Evolutionary conservation across 805 yeast species (phyloP).

Genomic region (Metschnikowia noctiluminum): DNA sequence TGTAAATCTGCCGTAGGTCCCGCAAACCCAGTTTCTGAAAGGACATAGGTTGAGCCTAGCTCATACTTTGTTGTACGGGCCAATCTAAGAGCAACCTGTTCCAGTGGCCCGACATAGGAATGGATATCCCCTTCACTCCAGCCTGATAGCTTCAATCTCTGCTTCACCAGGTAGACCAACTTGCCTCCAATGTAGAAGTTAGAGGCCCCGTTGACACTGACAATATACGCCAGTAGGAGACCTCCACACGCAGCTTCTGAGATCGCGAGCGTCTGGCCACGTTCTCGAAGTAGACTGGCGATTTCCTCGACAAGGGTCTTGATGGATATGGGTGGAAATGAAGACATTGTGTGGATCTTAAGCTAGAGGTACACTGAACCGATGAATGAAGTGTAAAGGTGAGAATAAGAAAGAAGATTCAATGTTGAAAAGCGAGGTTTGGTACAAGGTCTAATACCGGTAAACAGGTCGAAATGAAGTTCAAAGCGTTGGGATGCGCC

Average conservation of each 20-base stretch:
- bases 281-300: constrained; percentile 49
- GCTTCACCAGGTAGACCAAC: constrained; percentile 70
- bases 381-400: too few relatives aligned
- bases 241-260: constrained; percentile 94
- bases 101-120: constrained; percentile 78
- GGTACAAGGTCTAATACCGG: too few relatives aligned
- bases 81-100: constrained; percentile 65
- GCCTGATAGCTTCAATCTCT: constrained; percentile 71
- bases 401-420: too few relatives aligned
- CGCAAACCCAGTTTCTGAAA: constrained; percentile 86
- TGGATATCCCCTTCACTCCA: constrained; percentile 72
- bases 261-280: constrained; percentile 67
- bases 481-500: too few relatives aligned
- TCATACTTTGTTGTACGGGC: constrained; percentile 80
- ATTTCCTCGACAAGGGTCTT: constrained; percentile 51
- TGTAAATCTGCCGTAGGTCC: constrained; percentile 59
- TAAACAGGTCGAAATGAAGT: too few relatives aligned
- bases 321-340: constrained; percentile 63
- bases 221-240: constrained; percentile 71
- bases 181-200: constrained; percentile 82
- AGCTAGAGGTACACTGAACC: too few relatives aligned
- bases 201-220: constrained; percentile 84
- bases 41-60: constrained; percentile 75
- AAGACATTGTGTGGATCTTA: constrained; percentile 10
- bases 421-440: too few relatives aligned